Conservation (phyloP, 306 rosid species). For the Cucurbita maxima region DNA sequence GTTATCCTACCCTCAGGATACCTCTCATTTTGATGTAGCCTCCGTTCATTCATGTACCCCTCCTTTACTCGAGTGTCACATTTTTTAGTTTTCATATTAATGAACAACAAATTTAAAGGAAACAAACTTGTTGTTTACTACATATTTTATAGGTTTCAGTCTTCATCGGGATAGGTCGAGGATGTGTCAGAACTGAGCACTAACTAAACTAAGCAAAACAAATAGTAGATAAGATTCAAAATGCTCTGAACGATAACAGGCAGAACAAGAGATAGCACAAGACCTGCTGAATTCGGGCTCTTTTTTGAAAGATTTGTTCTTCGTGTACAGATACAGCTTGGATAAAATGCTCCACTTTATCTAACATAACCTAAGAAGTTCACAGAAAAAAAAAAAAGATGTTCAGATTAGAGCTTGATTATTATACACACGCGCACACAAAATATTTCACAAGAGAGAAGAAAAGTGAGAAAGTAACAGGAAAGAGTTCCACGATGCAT, state of each 20-base stretch:
- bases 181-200: background rate
- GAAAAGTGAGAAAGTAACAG: background rate
- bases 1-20: too few relatives aligned
- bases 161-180: background rate
- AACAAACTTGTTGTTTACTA: background rate
- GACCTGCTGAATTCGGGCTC: slow-evolving; percentile 88
- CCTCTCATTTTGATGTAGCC: too few relatives aligned
- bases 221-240: background rate
- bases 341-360: slow-evolving; percentile 74
- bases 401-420: background rate
- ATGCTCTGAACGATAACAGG: background rate
- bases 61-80: too few relatives aligned
- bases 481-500: background rate
- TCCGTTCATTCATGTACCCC: too few relatives aligned
- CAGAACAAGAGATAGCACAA: slow-evolving; percentile 6
- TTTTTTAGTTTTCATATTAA: background rate
- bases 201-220: background rate
- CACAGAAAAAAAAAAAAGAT: background rate
- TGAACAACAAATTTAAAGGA: background rate
- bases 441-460: slow-evolving; percentile 3
- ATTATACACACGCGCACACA: background rate
- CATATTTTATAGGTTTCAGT: background rate
- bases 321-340: slow-evolving; percentile 70
- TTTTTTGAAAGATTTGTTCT: slow-evolving; percentile 84
- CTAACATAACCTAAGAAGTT: slow-evolving; percentile 49